Evolutionary conservation across 1,139 yeast species (phyloP), one percentile per base, ranked within the genome.

Genomic region (Hanseniaspora gamundiae): DNA sequence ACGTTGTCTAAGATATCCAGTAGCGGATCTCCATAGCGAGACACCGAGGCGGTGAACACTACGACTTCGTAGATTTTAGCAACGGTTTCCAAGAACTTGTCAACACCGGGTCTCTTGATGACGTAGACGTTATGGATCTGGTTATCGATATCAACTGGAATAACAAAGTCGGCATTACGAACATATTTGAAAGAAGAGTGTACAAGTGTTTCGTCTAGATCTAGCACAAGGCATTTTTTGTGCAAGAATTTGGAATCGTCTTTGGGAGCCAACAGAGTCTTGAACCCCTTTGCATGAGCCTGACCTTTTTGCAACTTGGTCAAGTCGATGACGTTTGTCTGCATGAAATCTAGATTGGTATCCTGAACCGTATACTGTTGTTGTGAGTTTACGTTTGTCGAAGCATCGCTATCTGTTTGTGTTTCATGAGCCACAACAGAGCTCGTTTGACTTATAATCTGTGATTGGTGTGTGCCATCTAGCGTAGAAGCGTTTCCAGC

Each of bases 31-130:
- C 98, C 98, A 59, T 91, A 91, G 59, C 94, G 79, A 54, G 91
- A 76, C 16, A 91, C 97, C 35, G 94, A 81, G 3, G 98, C 98
- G 0, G 99, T 91, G 61, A 91, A 91, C 4, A 91, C 95, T 31
- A 93, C 98, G 48, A 91, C 94, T 64, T 91, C 99, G 60, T 72
- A 91, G 58, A 88, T 64, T 60, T 85, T 73, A 22, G 97, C 95
- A 41, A 91, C 95, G 51, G 76, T 73, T 52, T 68, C 70, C 69
- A 91, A 71, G 58, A 93, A 91, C 59, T 85, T 94, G 62, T 91
- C 98, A 42, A 93, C 98, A 1, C 98, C 98, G 1, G 99, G 99
- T 55, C 99, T 75, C 60, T 93, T 91, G 47, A 88, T 86, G 28
- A 91, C 98, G 61, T 87, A 91, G 41, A 91, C 98, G 58, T 86